Base-by-base conservation (phyloP, 2,329 filamentous ascomycete species). In the Amylocarpus encephaloides region DNA sequence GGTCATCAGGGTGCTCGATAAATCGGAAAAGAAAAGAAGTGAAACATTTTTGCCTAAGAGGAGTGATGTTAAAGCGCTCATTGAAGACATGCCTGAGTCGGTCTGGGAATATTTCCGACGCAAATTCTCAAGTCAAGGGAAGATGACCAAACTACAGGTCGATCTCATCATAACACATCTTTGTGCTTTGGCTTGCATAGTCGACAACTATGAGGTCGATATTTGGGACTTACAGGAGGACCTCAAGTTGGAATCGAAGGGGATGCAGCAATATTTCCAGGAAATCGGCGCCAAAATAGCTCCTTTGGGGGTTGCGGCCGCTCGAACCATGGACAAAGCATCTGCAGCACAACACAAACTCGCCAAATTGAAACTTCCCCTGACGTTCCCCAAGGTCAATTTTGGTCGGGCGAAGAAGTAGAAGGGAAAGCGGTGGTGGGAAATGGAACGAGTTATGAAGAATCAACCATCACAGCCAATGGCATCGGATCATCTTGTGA, bases 141-240 rank as follows among this genome's bases (percentile, higher is more conserved):
- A 79, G 52, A 79, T 92, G 69, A 77, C 80, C 49, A 88, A 86
- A 64, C 86, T 82, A 71, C 80, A 89, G 64, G 70, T 76, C 30
- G 85, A 92, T 63, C 74, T 88, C 54, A 69, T 91, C 30, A 80
- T 83, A 62, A 88, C 86, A 13, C 84, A 90, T 67, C 80, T 86
- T 61, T 85, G 82, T 60, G 85, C 79, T 1, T 74, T 90, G 53
- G 80, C 83, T 26, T 77, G 86, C 64, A 79, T 88, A 54, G 71
- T 90, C 15, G 85, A 90, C 61, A 82, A 84, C 63, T 89, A 82
- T 63, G 80, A 83, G 63, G 81, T 88, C 49, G 83, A 91, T 61
- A 83, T 83, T 6, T 77, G 77, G 55, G 77, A 84, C 57, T 69
- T 94, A 56, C 78, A 81, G 47, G 80, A 86, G 54, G 88, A 93